phyloP scores from a whole-genome alignment of 73 alveolate species.

The Paramecium sexaurelia region DNA sequence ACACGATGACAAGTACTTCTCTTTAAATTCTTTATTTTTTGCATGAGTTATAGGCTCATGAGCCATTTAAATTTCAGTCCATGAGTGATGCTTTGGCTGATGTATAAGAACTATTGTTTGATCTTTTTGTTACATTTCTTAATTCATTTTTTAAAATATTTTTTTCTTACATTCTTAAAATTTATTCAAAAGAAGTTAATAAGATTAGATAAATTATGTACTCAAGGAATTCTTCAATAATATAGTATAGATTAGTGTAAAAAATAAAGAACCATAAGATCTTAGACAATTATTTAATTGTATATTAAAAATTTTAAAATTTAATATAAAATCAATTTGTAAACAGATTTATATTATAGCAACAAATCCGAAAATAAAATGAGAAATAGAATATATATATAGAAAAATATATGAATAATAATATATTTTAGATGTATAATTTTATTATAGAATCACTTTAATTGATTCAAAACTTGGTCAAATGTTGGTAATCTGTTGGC shows the following conservation, averaged over 20 bases:
- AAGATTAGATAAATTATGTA: too few relatives aligned
- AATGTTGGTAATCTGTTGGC: constrained; percentile 66
- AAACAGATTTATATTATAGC: too few relatives aligned
- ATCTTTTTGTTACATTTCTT: neutral
- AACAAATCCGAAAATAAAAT: too few relatives aligned
- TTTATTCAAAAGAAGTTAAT: neutral
- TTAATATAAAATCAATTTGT: too few relatives aligned
- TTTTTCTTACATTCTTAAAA: neutral
- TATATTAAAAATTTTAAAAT: too few relatives aligned
- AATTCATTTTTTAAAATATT: neutral
- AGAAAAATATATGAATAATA: neutral
- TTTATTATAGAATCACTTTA: constrained; percentile 49
- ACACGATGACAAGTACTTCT: constrained; percentile 8
- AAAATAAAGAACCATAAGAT: too few relatives aligned
- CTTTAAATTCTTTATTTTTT: constrained; percentile 32
- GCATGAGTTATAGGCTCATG: constrained; percentile 13
- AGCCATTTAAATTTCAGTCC: constrained; percentile 17
- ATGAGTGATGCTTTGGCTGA: neutral
- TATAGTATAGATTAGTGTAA: too few relatives aligned
- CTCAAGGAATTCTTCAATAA: too few relatives aligned
- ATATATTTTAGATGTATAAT: neutral
- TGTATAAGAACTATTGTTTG: neutral
- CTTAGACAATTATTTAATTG: too few relatives aligned
- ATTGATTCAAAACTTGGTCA: constrained; percentile 60
- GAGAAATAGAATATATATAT: neutral